phyloP scores from a whole-genome alignment of 345 rosid species.

The Hibiscus syriacus region DNA sequence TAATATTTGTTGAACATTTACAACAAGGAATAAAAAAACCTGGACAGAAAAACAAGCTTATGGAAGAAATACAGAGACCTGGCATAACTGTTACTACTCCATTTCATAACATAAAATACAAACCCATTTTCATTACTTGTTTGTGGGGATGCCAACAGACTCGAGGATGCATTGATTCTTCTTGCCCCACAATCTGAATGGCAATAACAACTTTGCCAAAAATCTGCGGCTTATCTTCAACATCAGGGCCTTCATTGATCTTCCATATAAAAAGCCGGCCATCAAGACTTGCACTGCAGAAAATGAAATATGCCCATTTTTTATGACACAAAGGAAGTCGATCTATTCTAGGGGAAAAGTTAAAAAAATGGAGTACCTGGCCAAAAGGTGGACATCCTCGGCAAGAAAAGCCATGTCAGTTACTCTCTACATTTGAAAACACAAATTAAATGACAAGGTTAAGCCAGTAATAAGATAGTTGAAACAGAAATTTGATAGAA shows the following conservation, averaged over 20 bases:
- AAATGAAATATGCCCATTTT: not conserved
- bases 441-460: too few relatives aligned
- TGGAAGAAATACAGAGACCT: not conserved
- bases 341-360: not conserved
- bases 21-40: not conserved
- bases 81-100: not conserved
- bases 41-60: not conserved
- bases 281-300: constrained; percentile 58
- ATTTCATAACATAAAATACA: not conserved
- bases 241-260: constrained; percentile 59
- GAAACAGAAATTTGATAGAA: not conserved
- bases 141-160: constrained; percentile 83
- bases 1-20: constrained; percentile 1
- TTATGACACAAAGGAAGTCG: not conserved
- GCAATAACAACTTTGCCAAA: constrained; percentile 47
- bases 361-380: constrained; percentile 42
- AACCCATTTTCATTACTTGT: constrained; percentile 42
- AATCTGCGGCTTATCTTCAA: constrained; percentile 71
- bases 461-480: too few relatives aligned
- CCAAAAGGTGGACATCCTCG: constrained; percentile 79
- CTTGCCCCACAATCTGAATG: constrained; percentile 45
- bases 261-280: constrained; percentile 54
- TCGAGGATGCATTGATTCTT: constrained; percentile 44
- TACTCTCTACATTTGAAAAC: constrained; percentile 12
- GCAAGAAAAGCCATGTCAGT: constrained; percentile 71